Percentiles rank a stretch among this genome's conserved stretches.
These are phyloP conservation scores for Prinsepia uniflora DNA, from an alignment of 306 rosid species.

Conservation along the genomic window DNA sequence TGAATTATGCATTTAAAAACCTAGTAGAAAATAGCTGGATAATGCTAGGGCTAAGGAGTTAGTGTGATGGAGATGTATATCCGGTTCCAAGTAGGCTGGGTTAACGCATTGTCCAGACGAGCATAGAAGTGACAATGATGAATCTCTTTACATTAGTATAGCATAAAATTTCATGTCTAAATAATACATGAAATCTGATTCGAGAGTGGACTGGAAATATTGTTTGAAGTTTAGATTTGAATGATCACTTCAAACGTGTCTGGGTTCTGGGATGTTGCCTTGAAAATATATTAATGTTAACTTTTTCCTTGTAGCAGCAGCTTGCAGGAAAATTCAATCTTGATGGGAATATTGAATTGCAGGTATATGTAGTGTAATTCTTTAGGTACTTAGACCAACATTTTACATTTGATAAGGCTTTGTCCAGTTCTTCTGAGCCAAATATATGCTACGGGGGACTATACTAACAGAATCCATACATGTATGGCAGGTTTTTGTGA, in stretches of 20 bases:
- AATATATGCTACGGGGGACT: constrained; percentile 11
- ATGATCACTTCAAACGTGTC: not conserved
- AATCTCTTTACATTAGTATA: too few species aligned
- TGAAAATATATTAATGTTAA: constrained; percentile 26
- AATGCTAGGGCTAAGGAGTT: not conserved
- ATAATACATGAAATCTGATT: not conserved
- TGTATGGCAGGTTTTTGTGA: constrained; percentile 64
- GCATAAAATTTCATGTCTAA: not conserved
- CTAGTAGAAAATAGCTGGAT: not conserved
- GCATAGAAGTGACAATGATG: too few species aligned
- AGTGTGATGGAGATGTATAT: not conserved
- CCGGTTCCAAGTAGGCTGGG: not conserved
- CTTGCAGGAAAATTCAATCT: constrained; percentile 71
- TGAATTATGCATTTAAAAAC: not conserved
- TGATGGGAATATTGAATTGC: constrained; percentile 73
- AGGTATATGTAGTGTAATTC: constrained; percentile 45
- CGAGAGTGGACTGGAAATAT: not conserved
- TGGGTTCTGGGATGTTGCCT: constrained; percentile 14
- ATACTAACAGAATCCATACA: constrained; percentile 29
- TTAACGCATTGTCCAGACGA: not conserved
- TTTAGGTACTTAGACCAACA: constrained; percentile 15
- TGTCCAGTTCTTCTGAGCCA: constrained; percentile 15
- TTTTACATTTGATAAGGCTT: not conserved
- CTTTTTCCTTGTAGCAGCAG: constrained; percentile 53
- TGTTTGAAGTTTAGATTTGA: not conserved